Percentiles rank a stretch among this genome's conserved stretches.
phyloP scores from a whole-genome alignment of 176 grass and related monocot genomes.

The Poa pratensis region DNA sequence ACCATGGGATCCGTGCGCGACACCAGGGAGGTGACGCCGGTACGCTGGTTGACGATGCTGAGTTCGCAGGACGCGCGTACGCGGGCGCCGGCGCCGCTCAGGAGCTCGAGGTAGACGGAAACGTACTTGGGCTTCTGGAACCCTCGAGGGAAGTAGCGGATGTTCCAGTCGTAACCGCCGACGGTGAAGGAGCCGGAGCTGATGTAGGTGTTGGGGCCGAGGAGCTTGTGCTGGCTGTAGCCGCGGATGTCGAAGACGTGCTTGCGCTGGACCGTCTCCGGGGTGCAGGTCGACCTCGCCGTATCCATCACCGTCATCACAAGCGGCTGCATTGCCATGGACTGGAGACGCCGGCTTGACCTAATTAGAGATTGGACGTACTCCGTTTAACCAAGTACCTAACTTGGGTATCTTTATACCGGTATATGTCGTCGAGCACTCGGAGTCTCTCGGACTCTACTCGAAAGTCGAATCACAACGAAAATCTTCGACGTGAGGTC shows the following conservation, averaged over 20 bases:
- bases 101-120: not conserved
- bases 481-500: not conserved
- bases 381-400: not conserved
- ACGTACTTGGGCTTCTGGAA: slow-evolving; percentile 4
- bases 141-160: slow-evolving; percentile 38
- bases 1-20: not conserved
- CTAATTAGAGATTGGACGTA: not conserved
- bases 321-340: not conserved
- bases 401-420: not conserved
- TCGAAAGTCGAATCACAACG: not conserved
- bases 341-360: not conserved
- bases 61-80: slow-evolving; percentile 13
- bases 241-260: slow-evolving; percentile 19
- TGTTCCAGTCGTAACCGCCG: slow-evolving; percentile 36
- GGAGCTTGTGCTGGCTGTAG: slow-evolving; percentile 29
- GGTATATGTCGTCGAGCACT: not conserved
- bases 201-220: slow-evolving; percentile 14
- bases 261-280: slow-evolving; percentile 15
- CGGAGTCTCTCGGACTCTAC: not conserved
- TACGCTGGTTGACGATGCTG: not conserved
- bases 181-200: slow-evolving; percentile 30
- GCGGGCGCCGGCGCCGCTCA: not conserved
- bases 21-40: not conserved
- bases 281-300: slow-evolving; percentile 19
- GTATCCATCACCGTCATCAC: not conserved